Percentiles rank a stretch among this genome's conserved stretches.
Conservation (phyloP, 225 moss, liverwort and hornwort species). For the Lunularia cruciata region DNA sequence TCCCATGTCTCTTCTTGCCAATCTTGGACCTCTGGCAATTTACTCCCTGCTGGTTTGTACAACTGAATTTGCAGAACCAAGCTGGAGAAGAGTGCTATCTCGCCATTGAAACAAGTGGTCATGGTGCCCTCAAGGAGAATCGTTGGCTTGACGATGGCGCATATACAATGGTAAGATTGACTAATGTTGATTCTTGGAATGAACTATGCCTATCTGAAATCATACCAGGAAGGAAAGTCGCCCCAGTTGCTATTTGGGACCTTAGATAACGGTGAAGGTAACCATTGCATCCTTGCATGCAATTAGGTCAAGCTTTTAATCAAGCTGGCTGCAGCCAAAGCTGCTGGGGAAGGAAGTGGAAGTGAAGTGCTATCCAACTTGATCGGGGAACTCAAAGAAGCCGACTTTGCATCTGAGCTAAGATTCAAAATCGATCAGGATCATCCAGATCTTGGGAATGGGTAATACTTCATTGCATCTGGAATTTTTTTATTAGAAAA, state of each 20-base stretch:
- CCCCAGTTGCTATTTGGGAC: background rate
- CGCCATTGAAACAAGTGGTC: constrained; percentile 98
- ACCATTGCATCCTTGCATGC: background rate
- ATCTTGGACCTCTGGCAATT: background rate
- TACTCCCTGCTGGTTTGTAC: background rate
- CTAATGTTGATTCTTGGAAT: background rate
- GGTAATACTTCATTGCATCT: constrained; percentile 34
- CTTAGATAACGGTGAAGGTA: background rate
- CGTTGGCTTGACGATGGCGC: constrained; percentile 99
- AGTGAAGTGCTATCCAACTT: constrained; percentile 83
- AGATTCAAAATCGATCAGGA: constrained; percentile 91
- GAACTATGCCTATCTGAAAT: too few species aligned
- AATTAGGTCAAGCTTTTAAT: constrained; percentile 87
- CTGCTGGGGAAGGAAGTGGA: constrained; percentile 71
- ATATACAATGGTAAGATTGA: constrained; percentile 72
- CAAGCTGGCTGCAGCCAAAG: constrained; percentile 85
- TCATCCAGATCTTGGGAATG: constrained; percentile 78
- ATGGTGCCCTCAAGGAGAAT: constrained; percentile 93
- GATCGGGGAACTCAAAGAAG: constrained; percentile 88
- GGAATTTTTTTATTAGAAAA: background rate
- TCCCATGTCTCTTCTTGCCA: background rate
- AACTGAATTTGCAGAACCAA: constrained; percentile 61
- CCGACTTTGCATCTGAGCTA: constrained; percentile 73
- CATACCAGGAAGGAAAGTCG: too few species aligned
- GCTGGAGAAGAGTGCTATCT: constrained; percentile 79